Base-by-base conservation (phyloP, 2,329 filamentous ascomycete species). In the Phialophora tarda region DNA sequence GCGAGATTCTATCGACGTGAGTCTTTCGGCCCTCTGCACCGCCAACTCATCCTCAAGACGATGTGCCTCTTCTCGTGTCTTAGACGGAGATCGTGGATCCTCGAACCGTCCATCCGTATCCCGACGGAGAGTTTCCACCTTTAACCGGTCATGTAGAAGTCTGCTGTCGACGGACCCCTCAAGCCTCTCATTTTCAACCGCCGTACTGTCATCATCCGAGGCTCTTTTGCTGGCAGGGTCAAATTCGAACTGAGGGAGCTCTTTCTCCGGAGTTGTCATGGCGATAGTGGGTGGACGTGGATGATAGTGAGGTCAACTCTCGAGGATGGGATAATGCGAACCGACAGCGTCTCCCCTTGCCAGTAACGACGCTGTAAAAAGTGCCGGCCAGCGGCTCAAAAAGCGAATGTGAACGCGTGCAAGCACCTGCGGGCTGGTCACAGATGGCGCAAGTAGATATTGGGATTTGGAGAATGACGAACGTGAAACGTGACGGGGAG, bases 21-120 rank as follows among this genome's bases (percentile, higher is more conserved):
- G 82, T 11, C 86, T 82, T 77, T 91, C 89, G 1, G 88, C 85
- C 70, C 88, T 85, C 54, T 90, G 80, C 74, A 91, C 79, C 51
- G 85, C 82, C 60, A 91, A 77, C 66, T 91, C 88, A 76, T 91
- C 89, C 63, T 89, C 85, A 32, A 91, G 78, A 55, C 87, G 81
- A 66, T 83, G 82, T 5, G 85, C 83, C 72, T 88, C 82, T 75
- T 90, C 88, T 47, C 88, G 82, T 17, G 80, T 82, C 65, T 83
- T 81, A 0, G 86, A 86, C 1, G 85, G 83, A 0, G 87, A 88
- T 67, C 75, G 65, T 14, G 71, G 30, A 60, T 66, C 24, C 69
- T 77, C 74, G n/a, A 69, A 68, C 53, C 72, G 72, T 74, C 74
- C 7, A 47, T 50, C 50, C 58, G 62, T 57, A 23, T 72, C 61